Percentiles rank a stretch among this genome's conserved stretches.
phyloP scores from a whole-genome alignment of 2,329 filamentous ascomycete genomes.

The Aspergillus awamori region DNA sequence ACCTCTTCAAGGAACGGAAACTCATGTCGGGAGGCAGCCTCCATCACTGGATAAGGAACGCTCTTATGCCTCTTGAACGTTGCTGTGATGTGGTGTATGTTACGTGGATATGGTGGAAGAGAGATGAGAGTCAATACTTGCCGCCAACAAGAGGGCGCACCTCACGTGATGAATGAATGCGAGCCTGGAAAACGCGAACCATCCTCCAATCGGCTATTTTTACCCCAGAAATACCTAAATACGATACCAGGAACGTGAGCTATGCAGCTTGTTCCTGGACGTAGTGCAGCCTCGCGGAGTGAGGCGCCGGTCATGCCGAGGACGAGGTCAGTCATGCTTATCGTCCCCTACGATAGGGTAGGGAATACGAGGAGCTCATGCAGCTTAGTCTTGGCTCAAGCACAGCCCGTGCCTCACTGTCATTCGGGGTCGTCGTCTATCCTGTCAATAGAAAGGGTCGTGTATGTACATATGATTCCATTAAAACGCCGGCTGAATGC shows the following conservation, averaged over 20 bases:
- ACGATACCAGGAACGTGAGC: neutral
- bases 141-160: neutral
- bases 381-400: constrained; percentile 6
- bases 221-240: neutral
- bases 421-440: neutral
- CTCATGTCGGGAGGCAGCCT: constrained; percentile 27
- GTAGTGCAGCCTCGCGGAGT: neutral
- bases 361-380: constrained; percentile 5
- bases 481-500: neutral
- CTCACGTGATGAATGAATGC: neutral
- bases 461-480: neutral
- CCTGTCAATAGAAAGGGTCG: neutral
- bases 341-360: neutral
- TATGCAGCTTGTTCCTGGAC: neutral
- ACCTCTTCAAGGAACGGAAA: constrained; percentile 37
- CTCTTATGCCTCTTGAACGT: neutral
- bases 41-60: neutral
- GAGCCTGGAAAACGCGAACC: neutral
- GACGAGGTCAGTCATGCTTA: neutral
- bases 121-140: neutral
- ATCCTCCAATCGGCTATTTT: neutral
- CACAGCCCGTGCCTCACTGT: neutral
- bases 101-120: neutral
- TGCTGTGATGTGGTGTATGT: neutral
- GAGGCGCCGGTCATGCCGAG: neutral